Conservation (phyloP, 2,329 filamentous ascomycete genomes). For the Daldinia sp. region DNA sequence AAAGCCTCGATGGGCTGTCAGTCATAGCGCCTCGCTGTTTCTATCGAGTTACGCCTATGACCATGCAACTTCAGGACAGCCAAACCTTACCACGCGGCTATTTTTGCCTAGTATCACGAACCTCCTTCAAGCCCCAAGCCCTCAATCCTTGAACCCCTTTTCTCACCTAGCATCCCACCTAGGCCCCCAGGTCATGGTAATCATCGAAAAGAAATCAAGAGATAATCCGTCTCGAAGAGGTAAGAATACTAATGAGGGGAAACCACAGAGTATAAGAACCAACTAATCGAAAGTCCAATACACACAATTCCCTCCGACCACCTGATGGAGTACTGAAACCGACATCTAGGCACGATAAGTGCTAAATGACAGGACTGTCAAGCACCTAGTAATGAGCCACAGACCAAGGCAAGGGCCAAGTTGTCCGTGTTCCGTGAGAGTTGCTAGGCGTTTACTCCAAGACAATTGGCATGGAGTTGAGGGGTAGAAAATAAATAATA, state of each 20-base stretch:
- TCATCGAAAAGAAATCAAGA: slow-evolving; percentile 45
- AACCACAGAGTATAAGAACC: slow-evolving; percentile 40
- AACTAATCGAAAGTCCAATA: slow-evolving; percentile 15
- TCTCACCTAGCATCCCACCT: slow-evolving; percentile 34
- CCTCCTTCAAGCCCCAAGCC: slow-evolving; percentile 19
- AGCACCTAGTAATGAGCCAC: neutral
- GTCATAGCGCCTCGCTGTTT: slow-evolving; percentile 5
- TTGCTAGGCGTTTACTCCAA: neutral
- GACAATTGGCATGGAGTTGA: neutral
- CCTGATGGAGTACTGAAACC: slow-evolving; percentile 11
- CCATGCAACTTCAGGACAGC: slow-evolving; percentile 38
- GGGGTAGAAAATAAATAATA: slow-evolving; percentile 25
- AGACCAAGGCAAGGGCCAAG: slow-evolving; percentile 1
- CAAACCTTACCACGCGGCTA: slow-evolving; percentile 26
- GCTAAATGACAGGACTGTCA: neutral
- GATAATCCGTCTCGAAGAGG: slow-evolving; percentile 33
- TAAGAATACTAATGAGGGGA: slow-evolving; percentile 34
- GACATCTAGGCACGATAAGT: slow-evolving; percentile 1
- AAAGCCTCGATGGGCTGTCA: slow-evolving; percentile 25
- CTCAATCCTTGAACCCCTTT: slow-evolving; percentile 28
- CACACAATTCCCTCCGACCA: slow-evolving; percentile 14
- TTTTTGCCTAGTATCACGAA: slow-evolving; percentile 21
- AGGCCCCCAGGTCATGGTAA: slow-evolving; percentile 45
- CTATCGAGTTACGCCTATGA: slow-evolving; percentile 14
- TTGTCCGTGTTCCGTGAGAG: neutral